phyloP scores from a whole-genome alignment of 164 flowering plant genomes.

The Chloranthus sessilifolius region DNA sequence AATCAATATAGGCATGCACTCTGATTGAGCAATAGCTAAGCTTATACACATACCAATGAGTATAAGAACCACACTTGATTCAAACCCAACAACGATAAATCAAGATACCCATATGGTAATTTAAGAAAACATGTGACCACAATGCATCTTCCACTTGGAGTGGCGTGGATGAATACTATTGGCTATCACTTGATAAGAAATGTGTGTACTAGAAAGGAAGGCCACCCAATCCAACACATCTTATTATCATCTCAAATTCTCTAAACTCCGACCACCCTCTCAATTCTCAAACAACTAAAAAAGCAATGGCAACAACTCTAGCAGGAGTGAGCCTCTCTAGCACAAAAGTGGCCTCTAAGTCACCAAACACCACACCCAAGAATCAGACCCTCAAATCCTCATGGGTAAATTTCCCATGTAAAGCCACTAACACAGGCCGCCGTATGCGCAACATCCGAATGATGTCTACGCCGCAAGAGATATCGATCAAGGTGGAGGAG shows the following conservation, averaged over 20 bases:
- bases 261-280: not conserved
- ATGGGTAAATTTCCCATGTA: slow-evolving; percentile 39
- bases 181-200: slow-evolving; percentile 41
- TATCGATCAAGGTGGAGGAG: slow-evolving; percentile 35
- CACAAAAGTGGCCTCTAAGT: slow-evolving; percentile 27
- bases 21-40: no score
- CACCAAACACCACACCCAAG: slow-evolving; percentile 31
- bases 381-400: slow-evolving; percentile 12
- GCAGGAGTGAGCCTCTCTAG: slow-evolving; percentile 43
- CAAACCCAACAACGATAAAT: no score
- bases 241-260: slow-evolving; percentile 1
- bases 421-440: slow-evolving; percentile 3
- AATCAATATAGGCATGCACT: no score
- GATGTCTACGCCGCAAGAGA: slow-evolving; percentile 18
- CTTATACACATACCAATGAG: no score
- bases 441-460: slow-evolving; percentile 19
- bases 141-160: not conserved
- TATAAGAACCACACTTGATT: no score
- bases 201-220: slow-evolving; percentile 28
- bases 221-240: slow-evolving; percentile 8
- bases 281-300: not conserved
- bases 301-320: slow-evolving; percentile 42
- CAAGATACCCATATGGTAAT: no score
- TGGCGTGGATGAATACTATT: slow-evolving; percentile 29
- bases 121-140: no score